Conservation (phyloP, 1,284 basidiomycete species). For the Cronartium ribicola region DNA sequence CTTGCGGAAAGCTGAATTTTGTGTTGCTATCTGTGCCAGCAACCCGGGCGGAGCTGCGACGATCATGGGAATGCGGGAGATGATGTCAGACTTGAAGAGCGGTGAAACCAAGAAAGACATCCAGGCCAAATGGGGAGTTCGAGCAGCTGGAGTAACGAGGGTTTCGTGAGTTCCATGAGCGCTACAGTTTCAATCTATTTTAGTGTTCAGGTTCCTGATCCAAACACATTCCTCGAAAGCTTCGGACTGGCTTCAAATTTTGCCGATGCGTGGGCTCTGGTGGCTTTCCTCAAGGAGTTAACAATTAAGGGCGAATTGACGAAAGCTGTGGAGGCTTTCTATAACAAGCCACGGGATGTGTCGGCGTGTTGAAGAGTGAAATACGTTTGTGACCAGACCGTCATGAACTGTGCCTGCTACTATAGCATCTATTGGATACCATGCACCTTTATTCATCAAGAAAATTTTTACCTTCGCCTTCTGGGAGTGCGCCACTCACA, state of each 20-base stretch:
- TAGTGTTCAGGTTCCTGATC: background rate
- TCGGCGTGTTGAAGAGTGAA: conserved; percentile 12
- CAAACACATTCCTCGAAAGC: background rate
- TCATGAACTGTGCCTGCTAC: too few relatives aligned
- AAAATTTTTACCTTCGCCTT: too few relatives aligned
- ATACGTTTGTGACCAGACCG: too few relatives aligned
- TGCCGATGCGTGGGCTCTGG: conserved; percentile 19
- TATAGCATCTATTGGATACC: too few relatives aligned
- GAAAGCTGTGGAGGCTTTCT: conserved; percentile 11
- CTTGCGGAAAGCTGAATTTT: background rate
- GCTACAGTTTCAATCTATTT: background rate
- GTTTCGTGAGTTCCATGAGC: conserved; percentile 12
- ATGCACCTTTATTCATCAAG: too few relatives aligned
- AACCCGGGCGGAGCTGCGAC: conserved; percentile 33
- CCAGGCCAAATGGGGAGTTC: conserved; percentile 32
- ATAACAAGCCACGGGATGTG: conserved; percentile 29
- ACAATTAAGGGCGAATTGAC: conserved; percentile 9
- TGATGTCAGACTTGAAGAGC: conserved; percentile 23
- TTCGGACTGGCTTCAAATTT: conserved; percentile 36
- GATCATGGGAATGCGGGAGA: conserved; percentile 32
- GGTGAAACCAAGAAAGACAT: conserved; percentile 40
- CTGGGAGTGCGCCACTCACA: too few relatives aligned
- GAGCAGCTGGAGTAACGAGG: conserved; percentile 34
- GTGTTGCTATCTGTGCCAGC: background rate
- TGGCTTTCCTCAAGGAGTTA: conserved; percentile 18